phyloP scores from a whole-genome alignment of 2,329 filamentous ascomycete genomes.

The Talaromyces sp. region DNA sequence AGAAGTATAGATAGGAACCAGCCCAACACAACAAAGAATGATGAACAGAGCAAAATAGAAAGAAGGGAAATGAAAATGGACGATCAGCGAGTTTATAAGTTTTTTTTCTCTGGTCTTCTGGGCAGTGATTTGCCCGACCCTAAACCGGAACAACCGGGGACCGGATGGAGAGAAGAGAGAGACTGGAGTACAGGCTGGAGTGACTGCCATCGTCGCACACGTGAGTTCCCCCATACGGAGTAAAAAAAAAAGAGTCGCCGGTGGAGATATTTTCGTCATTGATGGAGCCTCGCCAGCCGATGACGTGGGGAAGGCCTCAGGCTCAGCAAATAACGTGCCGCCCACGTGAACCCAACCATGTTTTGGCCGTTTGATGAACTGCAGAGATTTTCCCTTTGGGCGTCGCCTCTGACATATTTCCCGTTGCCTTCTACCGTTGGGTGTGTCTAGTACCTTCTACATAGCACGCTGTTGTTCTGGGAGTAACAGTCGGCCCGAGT shows the following conservation, averaged over 20 bases:
- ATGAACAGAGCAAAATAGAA: neutral
- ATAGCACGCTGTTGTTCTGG: neutral
- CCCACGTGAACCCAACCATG: no score
- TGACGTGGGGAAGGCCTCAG: neutral
- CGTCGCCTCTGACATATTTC: neutral
- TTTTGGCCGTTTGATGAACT: no score
- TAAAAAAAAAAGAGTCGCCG: neutral
- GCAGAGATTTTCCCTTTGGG: no score
- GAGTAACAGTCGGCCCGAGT: neutral
- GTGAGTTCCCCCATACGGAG: neutral
- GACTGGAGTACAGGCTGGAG: neutral
- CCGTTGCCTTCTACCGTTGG: neutral
- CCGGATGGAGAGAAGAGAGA: neutral
- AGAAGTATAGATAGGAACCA: neutral
- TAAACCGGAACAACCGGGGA: neutral
- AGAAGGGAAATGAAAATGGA: neutral
- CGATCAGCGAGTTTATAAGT: neutral
- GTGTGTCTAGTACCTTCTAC: no score
- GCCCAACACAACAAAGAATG: neutral
- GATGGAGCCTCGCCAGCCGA: neutral
- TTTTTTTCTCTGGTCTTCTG: neutral
- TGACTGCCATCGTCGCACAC: neutral
- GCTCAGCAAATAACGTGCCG: neutral
- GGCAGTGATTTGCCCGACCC: neutral
- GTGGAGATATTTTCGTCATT: slow-evolving; percentile 6